Conservation (phyloP, 148 eudicot genomes). For the Silene conica region DNA sequence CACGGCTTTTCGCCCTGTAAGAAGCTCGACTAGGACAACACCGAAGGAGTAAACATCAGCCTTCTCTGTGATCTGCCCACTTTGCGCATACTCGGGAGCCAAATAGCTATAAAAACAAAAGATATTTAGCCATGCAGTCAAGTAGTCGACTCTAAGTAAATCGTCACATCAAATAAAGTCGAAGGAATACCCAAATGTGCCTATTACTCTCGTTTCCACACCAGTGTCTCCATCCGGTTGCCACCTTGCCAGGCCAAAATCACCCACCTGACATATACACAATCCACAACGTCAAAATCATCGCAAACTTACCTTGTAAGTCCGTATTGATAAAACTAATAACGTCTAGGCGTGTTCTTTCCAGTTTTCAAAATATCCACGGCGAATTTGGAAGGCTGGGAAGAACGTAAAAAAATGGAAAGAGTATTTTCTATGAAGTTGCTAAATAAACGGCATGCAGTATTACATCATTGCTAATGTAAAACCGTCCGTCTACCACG, state of each 20-base stretch:
- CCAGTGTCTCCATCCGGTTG: conserved; percentile 81
- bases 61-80: conserved; percentile 76
- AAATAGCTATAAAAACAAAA: conserved; percentile 40
- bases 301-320: no score
- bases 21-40: conserved; percentile 62
- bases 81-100: conserved; percentile 81
- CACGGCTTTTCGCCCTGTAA: conserved; percentile 71
- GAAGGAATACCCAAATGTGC: conserved; percentile 59
- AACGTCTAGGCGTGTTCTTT: no score
- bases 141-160: background rate
- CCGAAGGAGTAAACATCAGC: conserved; percentile 79
- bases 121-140: background rate
- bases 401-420: no score
- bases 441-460: no score
- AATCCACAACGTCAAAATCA: background rate
- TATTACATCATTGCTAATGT: no score
- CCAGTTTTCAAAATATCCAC: no score
- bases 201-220: conserved; percentile 66
- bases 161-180: background rate
- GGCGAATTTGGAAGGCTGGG: no score
- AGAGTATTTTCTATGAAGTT: no score
- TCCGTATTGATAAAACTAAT: no score
- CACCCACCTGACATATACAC: conserved; percentile 47
- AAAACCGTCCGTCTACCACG: no score
- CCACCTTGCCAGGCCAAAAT: conserved; percentile 76